These are phyloP conservation scores for Mycena vitilis DNA, from an alignment of 768 basidiomycete species.

Conservation along the genomic window DNA sequence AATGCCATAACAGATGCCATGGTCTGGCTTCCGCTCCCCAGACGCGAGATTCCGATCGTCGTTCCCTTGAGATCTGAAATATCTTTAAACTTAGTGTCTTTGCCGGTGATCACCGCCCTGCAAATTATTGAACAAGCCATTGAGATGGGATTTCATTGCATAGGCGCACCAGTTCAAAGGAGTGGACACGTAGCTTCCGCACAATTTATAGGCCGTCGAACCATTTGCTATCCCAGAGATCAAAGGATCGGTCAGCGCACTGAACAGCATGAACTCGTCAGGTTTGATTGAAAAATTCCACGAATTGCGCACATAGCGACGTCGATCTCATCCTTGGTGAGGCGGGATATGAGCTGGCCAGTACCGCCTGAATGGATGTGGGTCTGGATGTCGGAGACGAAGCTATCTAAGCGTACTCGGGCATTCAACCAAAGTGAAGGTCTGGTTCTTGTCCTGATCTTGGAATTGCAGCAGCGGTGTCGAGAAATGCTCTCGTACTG, in stretches of 20 bases:
- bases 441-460: slow-evolving; percentile 71
- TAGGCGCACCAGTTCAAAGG: slow-evolving; percentile 82
- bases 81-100: slow-evolving; percentile 72
- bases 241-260: slow-evolving; percentile 90
- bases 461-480: slow-evolving; percentile 91
- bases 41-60: slow-evolving; percentile 88
- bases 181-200: slow-evolving; percentile 91
- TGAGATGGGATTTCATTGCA: background rate
- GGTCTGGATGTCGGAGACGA: slow-evolving; percentile 35
- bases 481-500: slow-evolving; percentile 89
- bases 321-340: slow-evolving; percentile 83
- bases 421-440: slow-evolving; percentile 89
- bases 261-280: slow-evolving; percentile 42
- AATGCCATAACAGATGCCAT: slow-evolving; percentile 97
- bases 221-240: slow-evolving; percentile 95
- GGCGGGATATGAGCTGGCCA: slow-evolving; percentile 81
- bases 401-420: slow-evolving; percentile 63
- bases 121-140: background rate
- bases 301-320: slow-evolving; percentile 72
- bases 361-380: slow-evolving; percentile 73
- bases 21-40: slow-evolving; percentile 91
- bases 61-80: slow-evolving; percentile 84
- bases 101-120: slow-evolving; percentile 95
- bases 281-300: background rate
- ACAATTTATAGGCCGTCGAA: slow-evolving; percentile 87